A percentile compares a stretch with the other conserved stretches of the same genome.
Evolutionary conservation across 345 rosid genomes (phyloP).

Genomic region (Eucalyptus erythrocorys): DNA sequence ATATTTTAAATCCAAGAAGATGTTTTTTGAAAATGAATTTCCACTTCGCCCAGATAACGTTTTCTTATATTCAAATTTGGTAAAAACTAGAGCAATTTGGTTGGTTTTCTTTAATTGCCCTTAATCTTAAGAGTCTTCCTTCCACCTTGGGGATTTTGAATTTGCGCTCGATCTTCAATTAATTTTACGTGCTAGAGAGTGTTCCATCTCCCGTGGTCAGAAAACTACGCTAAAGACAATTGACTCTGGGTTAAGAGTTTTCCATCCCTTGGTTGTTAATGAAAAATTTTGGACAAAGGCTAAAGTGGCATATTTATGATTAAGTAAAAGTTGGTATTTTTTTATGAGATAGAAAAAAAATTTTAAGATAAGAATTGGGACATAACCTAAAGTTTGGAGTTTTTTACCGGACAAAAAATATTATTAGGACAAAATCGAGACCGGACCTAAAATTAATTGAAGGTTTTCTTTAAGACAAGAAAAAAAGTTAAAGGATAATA

Average conservation of each 20-base stretch:
- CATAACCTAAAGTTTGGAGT: too few relatives aligned
- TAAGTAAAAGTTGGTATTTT: fast-evolving
- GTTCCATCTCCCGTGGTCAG: too few relatives aligned
- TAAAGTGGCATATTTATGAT: not conserved
- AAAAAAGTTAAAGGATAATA: not conserved
- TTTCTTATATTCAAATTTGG: not conserved
- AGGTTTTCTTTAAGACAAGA: not conserved
- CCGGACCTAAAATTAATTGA: not conserved
- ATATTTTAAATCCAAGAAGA: not conserved
- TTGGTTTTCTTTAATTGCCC: too few relatives aligned
- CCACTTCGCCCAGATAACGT: not conserved
- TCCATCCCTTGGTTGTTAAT: fast-evolving
- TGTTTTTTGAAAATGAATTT: too few relatives aligned
- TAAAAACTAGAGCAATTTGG: not conserved
- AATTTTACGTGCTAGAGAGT: not conserved
- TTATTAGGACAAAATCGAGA: not conserved
- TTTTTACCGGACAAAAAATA: not conserved
- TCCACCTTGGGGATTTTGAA: not conserved
- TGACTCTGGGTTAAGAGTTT: too few relatives aligned
- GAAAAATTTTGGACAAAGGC: too few relatives aligned
- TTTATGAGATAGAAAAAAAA: fast-evolving
- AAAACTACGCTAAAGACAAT: fast-evolving
- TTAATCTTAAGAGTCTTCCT: not conserved
- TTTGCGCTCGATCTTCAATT: not conserved
- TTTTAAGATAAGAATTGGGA: too few relatives aligned